Evolutionary conservation across 441 rosid species (phyloP).

Genomic region (Erysimum pusillum): DNA sequence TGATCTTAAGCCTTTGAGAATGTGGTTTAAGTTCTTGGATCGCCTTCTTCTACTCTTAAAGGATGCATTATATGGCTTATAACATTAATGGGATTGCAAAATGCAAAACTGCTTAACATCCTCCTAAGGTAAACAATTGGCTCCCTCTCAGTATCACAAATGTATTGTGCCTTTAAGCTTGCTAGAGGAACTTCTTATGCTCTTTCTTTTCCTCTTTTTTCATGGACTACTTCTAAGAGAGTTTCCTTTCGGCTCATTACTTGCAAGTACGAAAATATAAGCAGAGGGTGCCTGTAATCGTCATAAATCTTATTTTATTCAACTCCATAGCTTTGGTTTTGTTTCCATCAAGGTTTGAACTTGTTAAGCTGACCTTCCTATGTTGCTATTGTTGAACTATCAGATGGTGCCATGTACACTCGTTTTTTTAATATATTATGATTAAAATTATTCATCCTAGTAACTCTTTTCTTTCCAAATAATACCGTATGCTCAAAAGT

Average conservation of each 20-base stretch:
- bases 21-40: conserved; percentile 60
- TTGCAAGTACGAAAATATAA: neutral
- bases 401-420: too few relatives aligned
- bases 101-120: conserved; percentile 58
- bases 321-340: conserved; percentile 28
- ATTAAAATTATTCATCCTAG: too few relatives aligned
- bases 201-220: conserved; percentile 33
- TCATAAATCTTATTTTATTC: conserved; percentile 13
- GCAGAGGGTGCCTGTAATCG: neutral
- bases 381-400: too few relatives aligned
- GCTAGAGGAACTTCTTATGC: conserved; percentile 11
- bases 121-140: conserved; percentile 61
- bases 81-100: conserved; percentile 70
- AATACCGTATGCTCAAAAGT: too few relatives aligned
- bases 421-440: too few relatives aligned
- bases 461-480: too few relatives aligned
- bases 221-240: neutral
- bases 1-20: conserved; percentile 58
- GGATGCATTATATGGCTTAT: conserved; percentile 71
- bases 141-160: neutral
- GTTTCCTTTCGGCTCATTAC: neutral
- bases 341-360: too few relatives aligned
- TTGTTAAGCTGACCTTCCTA: too few relatives aligned
- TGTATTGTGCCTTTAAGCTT: conserved; percentile 11
- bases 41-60: conserved; percentile 66